Evolutionary conservation across 164 flowering plant genomes (phyloP).

Genomic region (Brasenia schreberi): DNA sequence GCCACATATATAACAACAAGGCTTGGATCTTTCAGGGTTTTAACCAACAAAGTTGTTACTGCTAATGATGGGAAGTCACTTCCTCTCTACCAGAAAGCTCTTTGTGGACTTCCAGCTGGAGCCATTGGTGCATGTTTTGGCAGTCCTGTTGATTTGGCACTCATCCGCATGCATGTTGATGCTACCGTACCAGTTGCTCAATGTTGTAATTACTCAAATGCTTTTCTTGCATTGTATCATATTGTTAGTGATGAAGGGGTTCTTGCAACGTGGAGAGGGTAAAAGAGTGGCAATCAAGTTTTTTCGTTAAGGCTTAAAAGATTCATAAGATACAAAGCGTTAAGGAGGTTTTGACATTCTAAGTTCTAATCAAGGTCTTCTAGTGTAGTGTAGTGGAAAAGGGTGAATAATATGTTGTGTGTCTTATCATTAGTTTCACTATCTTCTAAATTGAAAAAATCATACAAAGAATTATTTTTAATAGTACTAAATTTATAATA

Average conservation of each 20-base stretch:
- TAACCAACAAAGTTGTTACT: conserved; percentile 80
- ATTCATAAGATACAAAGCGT: no score
- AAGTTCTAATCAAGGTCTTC: no score
- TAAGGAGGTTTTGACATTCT: no score
- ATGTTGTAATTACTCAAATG: conserved; percentile 73
- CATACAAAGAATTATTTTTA: no score
- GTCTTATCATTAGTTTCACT: no score
- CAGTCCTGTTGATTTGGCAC: conserved; percentile 92
- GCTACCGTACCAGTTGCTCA: conserved; percentile 78
- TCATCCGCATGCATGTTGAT: conserved; percentile 98
- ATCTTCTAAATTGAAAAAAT: no score
- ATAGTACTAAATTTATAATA: no score
- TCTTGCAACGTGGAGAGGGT: conserved; percentile 88
- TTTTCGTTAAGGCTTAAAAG: no score
- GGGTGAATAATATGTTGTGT: no score
- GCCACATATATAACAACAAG: conserved; percentile 97
- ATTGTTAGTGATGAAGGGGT: conserved; percentile 83
- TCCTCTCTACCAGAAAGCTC: conserved; percentile 88
- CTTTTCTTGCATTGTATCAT: conserved; percentile 77
- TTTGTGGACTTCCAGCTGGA: conserved; percentile 93
- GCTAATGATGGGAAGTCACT: conserved; percentile 96
- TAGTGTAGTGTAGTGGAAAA: no score
- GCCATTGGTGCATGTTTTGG: conserved; percentile 91
- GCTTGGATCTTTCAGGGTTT: conserved; percentile 88
- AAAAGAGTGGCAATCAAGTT: no score